A percentile compares a stretch with the other conserved stretches of the same genome.
Evolutionary conservation across 176 grass and related monocot species (phyloP).

Genomic region (Carex pumila): DNA sequence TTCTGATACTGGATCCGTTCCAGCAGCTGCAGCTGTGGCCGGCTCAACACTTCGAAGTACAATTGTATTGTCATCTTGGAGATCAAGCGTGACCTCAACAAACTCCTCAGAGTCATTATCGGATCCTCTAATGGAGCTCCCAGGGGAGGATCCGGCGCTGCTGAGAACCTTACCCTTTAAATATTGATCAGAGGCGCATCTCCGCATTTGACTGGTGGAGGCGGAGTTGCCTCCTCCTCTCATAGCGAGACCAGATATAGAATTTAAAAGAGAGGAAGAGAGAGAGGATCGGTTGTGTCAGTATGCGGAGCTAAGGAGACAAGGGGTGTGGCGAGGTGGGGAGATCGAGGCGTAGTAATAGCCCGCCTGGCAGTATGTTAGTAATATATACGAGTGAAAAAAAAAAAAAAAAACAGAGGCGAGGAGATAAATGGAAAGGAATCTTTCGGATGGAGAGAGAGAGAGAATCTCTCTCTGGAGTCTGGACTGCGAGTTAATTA

Average conservation of each 20-base stretch:
- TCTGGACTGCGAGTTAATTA: not conserved
- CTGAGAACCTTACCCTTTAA: not conserved
- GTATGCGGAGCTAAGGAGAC: not conserved
- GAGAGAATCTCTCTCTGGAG: not conserved
- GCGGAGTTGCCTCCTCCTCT: not conserved
- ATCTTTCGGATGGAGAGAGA: conserved; percentile 3
- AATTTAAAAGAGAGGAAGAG: not conserved
- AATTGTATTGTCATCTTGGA: conserved; percentile 94
- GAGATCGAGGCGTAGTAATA: not conserved
- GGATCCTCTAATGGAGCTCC: conserved; percentile 36
- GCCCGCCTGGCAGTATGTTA: not conserved
- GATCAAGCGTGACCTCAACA: conserved; percentile 95
- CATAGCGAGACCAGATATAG: not conserved
- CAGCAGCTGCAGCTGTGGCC: conserved; percentile 22
- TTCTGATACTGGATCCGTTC: conserved; percentile 10
- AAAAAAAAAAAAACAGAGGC: not conserved
- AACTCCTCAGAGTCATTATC: conserved; percentile 79
- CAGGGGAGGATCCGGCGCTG: conserved; percentile 49
- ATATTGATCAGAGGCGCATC: conserved; percentile 21
- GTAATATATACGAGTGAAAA: not conserved
- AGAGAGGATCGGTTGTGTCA: not conserved
- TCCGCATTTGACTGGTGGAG: conserved; percentile 34
- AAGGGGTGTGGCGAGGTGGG: not conserved
- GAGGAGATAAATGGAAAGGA: not conserved
- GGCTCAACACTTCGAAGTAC: conserved; percentile 94